Conservation (phyloP, 495 filamentous ascomycete species). For the Cenococcum geophilum region DNA sequence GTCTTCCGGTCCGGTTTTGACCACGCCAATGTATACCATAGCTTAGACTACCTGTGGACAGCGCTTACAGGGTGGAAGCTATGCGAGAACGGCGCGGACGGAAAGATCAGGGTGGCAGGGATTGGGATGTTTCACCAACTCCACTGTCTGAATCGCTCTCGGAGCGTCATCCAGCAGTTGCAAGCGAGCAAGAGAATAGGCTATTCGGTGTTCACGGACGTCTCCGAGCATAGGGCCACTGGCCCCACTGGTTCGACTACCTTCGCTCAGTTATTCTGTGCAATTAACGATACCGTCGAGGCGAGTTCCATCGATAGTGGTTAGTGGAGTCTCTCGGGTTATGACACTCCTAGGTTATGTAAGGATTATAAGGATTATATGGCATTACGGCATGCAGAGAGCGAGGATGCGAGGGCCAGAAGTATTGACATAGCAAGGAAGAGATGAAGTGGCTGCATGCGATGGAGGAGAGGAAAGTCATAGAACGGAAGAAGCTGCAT, state of each 20-base stretch:
- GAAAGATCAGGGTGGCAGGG: not conserved
- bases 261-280: constrained; percentile 8
- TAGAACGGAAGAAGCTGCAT: constrained; percentile 9
- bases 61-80: constrained; percentile 2
- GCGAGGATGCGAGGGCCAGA: constrained; percentile 1
- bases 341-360: constrained; percentile 12
- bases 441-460: constrained; percentile 2
- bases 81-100: constrained; percentile 4
- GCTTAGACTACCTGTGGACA: constrained; percentile 5
- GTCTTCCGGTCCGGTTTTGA: not conserved
- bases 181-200: not conserved
- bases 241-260: constrained; percentile 22
- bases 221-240: not conserved
- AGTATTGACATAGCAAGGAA: constrained; percentile 1
- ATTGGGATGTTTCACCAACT: constrained; percentile 19
- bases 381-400: constrained; percentile 13
- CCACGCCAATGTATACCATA: not conserved
- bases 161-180: constrained; percentile 3
- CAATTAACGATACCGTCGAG: constrained; percentile 15
- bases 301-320: constrained; percentile 5
- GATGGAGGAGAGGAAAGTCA: constrained; percentile 1
- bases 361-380: constrained; percentile 15
- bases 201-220: not conserved
- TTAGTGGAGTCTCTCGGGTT: not conserved
- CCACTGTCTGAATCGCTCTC: constrained; percentile 5